phyloP scores from a whole-genome alignment of 208 protist genomes.

The Crithidia mellificae region DNA sequence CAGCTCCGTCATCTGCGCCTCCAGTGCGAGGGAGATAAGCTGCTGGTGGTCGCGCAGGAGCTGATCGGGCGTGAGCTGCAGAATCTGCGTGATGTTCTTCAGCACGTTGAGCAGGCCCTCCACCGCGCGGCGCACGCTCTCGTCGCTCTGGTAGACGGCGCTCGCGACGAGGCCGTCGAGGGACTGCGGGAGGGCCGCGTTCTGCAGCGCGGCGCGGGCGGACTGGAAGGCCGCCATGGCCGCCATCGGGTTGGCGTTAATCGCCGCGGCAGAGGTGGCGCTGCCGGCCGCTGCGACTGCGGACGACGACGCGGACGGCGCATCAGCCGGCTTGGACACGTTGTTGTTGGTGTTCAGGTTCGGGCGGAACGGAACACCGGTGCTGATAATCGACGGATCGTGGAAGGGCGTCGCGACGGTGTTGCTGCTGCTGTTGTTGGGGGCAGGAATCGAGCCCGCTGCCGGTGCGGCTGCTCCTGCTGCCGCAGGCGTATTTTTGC shows the following conservation, averaged over 20 bases:
- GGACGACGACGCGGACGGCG: constrained; percentile 2
- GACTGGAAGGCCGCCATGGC: constrained; percentile 26
- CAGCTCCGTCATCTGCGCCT: constrained; percentile 91
- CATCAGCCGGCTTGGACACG: too few species aligned
- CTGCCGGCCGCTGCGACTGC: not conserved
- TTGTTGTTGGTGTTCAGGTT: constrained; percentile 10
- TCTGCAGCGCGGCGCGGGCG: constrained; percentile 60
- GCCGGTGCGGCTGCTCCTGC: constrained; percentile 10
- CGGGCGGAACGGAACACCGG: constrained; percentile 27
- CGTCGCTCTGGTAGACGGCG: constrained; percentile 66
- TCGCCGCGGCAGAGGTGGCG: constrained; percentile 23
- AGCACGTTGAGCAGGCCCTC: constrained; percentile 63
- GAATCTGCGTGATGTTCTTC: constrained; percentile 74
- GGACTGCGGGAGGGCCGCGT: constrained; percentile 67
- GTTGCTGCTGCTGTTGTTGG: too few species aligned
- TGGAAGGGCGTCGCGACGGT: constrained; percentile 18
- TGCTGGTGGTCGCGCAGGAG: constrained; percentile 75
- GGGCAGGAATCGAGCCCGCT: too few species aligned
- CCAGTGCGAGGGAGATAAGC: constrained; percentile 76
- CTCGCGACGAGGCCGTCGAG: constrained; percentile 71
- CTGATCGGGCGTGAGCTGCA: constrained; percentile 69
- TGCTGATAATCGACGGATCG: constrained; percentile 43
- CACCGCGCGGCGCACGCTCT: constrained; percentile 50
- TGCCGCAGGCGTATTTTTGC: constrained; percentile 2
- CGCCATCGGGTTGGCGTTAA: constrained; percentile 25